These are phyloP conservation scores for Coccomyxa sp. DNA, from an alignment of 139 green algal species.

Conservation along the genomic window DNA sequence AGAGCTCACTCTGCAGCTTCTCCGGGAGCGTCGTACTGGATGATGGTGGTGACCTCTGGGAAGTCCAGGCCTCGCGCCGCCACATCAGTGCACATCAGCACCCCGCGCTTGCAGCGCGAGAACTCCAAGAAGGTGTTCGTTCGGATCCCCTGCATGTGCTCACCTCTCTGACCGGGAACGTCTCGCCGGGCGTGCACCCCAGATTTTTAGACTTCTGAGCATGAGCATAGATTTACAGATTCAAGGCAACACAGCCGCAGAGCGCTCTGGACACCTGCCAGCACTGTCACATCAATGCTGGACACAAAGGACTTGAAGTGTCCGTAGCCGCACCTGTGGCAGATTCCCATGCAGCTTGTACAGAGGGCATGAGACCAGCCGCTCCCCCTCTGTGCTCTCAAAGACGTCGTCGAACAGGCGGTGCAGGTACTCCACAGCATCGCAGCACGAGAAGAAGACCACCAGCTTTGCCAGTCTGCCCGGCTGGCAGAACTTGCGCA, in stretches of 20 bases:
- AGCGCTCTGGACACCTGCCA: no score
- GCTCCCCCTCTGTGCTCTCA: slow-evolving; percentile 13
- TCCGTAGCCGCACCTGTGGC: slow-evolving; percentile 55
- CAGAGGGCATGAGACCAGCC: slow-evolving; percentile 46
- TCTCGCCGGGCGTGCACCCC: no score
- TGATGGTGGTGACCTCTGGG: slow-evolving; percentile 75
- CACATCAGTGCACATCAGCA: slow-evolving; percentile 87
- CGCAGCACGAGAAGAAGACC: slow-evolving; percentile 91
- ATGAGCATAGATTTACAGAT: background rate
- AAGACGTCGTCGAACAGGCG: slow-evolving; percentile 35
- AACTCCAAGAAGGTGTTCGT: slow-evolving; percentile 74
- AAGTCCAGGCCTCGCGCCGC: slow-evolving; percentile 90
- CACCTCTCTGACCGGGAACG: no score
- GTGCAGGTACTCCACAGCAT: slow-evolving; percentile 82
- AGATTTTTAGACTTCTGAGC: background rate
- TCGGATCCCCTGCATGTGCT: slow-evolving; percentile 52
- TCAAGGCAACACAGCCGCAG: no score
- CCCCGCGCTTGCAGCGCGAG: slow-evolving; percentile 29
- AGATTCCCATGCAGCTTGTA: slow-evolving; percentile 93
- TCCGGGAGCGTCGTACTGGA: slow-evolving; percentile 91
- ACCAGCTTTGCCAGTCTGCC: slow-evolving; percentile 64
- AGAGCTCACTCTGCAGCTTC: slow-evolving; percentile 73
- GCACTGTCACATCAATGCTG: no score
- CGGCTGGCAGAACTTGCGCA: slow-evolving; percentile 17
- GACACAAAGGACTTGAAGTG: no score